Base-by-base conservation (phyloP, 2,329 filamentous ascomycete genomes). In the Canariomyces notabilis region DNA sequence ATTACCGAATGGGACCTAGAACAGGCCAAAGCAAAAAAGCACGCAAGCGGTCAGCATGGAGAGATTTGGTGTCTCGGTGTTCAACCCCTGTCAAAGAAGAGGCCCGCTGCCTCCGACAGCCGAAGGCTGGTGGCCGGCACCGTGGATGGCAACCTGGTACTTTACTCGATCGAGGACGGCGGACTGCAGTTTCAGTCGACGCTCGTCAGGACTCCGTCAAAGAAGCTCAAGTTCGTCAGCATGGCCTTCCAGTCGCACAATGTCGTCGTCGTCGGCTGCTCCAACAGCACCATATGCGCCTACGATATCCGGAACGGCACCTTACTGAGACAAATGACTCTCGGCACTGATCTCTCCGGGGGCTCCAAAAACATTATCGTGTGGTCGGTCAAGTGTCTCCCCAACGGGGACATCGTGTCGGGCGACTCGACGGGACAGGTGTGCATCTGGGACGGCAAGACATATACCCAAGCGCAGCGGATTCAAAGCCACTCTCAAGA, bases 21-120 rank as follows among this genome's bases (percentile, higher is more conserved):
- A 56, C 85, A 82, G 53, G 89, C 87, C 12, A 75, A 80, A 46
- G 87, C 89, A 9, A 79, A 85, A 67, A 80, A 85, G 49, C 86
- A 94, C 65, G 89, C 88, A 15, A 89, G 87, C 59, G 93, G 91
- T 37, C 94, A 94, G 66, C 89, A 95, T 66, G 90, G 89, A 55
- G 90, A 96, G 61, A 91, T 97, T 51, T 98, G 93, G 93, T 97
- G 91, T 68, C 79, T 98, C 59, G 88, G 87, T 48, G 87, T 85
- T 12, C 91, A 96, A 67, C 93, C 91, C 3, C 72, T 74, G 54
- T 67, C 71, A 48, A 55, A 55, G 37, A 60, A 59, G 34, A 54
- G 57, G 21, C 55, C 54, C 32, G 44, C 38, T 4, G 42, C 49
- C 7, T 32, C 50, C 45, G 52, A 52, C 39, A 56, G 63, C 41